A percentile compares a stretch with the other conserved stretches of the same genome.
Conservation (phyloP, 139 green algal species). For the Microglena sp. region DNA sequence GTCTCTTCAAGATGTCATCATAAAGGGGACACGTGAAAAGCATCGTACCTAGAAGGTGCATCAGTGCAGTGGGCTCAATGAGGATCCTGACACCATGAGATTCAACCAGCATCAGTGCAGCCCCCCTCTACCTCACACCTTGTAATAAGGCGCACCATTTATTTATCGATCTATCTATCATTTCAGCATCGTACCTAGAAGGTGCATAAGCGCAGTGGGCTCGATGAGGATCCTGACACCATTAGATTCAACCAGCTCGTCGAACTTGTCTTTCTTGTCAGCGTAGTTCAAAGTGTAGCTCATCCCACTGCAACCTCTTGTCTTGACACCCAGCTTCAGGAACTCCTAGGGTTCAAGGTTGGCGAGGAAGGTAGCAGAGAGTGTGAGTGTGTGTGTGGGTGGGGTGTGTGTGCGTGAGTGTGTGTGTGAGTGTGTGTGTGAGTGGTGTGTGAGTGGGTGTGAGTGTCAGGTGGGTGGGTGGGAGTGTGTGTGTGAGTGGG, state of each 20-base stretch:
- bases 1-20: no score
- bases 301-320: slow-evolving; percentile 90
- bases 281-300: slow-evolving; percentile 97
- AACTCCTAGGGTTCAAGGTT: slow-evolving; percentile 85
- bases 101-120: slow-evolving; percentile 86
- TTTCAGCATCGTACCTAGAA: slow-evolving; percentile 93
- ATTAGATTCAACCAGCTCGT: slow-evolving; percentile 88
- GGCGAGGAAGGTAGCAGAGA: no score
- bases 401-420: no score
- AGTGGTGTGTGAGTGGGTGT: no score
- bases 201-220: slow-evolving; percentile 88
- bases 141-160: no score
- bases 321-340: slow-evolving; percentile 86
- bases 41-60: slow-evolving; percentile 96
- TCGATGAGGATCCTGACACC: slow-evolving; percentile 92
- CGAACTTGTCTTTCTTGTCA: slow-evolving; percentile 84
- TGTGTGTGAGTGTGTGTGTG: no score
- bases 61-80: slow-evolving; percentile 90
- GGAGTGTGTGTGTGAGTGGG: no score
- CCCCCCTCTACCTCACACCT: no score
- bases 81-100: slow-evolving; percentile 81
- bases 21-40: no score
- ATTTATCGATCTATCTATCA: no score
- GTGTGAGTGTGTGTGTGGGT: no score
- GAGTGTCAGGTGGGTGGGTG: no score